Evolutionary conservation across 352 stramenopile genomes (phyloP), one percentile per base, ranked within the genome.

Genomic region (Globisporangium paddicum): DNA sequence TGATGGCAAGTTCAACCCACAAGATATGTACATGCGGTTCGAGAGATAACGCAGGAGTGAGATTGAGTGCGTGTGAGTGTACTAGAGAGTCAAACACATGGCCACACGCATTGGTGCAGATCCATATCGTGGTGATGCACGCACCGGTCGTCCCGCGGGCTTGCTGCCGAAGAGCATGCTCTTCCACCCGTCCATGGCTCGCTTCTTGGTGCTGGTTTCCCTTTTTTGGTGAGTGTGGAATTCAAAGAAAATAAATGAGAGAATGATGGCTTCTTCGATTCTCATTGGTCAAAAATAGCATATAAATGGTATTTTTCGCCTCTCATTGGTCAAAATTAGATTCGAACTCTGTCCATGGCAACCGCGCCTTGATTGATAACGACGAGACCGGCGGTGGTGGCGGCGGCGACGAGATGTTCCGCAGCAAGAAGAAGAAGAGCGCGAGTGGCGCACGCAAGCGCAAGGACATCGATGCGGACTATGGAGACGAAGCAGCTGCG

Each of bases 131-230:
- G 14, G 21, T n/a, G 35, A 13, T 2, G 19, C 18, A 60, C 42
- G 56, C 51, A 68, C 57, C 47, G 48, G 40, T 13, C 48, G 47
- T 18, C 62, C 64, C 26, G 26, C 49, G 16, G 69, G 61, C 64
- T 80, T 77, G 52, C 62, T 51, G 41, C 72, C 72, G 42, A 75
- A 75, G 48, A 73, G 44, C 66, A 76, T 69, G 52, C 49, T 71
- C 66, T 75, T 75, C 32, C 73, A 53, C 32, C 57, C 63, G 52
- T 77, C 60, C 72, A 80, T 80, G 9, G n/a, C n/a, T n/a, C n/a
- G n/a, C n/a, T n/a, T n/a, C 8, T 35, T 48, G 13, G 32, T 13
- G 16, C 53, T 60, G 25, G 18, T 30, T 59, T 53, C 25, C 25
- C 2, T 37, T 37, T 52, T 23, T 34, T 8, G 6, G n/a, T n/a